Conservation (phyloP, 2,329 filamentous ascomycete genomes). For the Talaromyces islandicus region DNA sequence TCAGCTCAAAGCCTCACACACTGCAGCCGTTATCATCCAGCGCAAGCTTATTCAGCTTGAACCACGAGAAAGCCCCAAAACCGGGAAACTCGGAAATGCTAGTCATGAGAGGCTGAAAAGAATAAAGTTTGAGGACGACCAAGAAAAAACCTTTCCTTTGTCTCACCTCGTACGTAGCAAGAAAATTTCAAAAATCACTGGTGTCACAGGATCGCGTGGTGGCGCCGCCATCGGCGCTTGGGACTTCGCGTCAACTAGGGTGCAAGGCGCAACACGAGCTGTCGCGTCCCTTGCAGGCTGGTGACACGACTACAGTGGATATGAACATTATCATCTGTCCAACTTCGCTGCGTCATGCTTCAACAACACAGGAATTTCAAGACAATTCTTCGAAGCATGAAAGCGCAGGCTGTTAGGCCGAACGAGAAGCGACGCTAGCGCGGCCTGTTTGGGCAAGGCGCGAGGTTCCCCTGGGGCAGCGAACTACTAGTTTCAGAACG, state of each 20-base stretch:
- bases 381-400: not conserved
- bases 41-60: not conserved
- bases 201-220: not conserved
- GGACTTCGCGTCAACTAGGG: not conserved
- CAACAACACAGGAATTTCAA: not conserved
- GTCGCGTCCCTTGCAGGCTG: not conserved
- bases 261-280: not conserved
- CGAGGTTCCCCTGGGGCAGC: not conserved
- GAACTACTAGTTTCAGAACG: not conserved
- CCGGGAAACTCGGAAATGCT: not conserved
- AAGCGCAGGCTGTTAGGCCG: not conserved
- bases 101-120: not conserved
- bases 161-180: not conserved
- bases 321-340: not conserved
- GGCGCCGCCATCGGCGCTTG: not conserved
- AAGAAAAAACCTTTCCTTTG: not conserved
- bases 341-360: not conserved
- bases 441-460: not conserved
- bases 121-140: not conserved
- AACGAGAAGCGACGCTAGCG: not conserved
- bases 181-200: not conserved
- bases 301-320: not conserved
- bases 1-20: no score
- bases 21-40: no score
- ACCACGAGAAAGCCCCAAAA: not conserved